Conservation (phyloP, 1,284 basidiomycete genomes). For the Baeospora myosura region DNA sequence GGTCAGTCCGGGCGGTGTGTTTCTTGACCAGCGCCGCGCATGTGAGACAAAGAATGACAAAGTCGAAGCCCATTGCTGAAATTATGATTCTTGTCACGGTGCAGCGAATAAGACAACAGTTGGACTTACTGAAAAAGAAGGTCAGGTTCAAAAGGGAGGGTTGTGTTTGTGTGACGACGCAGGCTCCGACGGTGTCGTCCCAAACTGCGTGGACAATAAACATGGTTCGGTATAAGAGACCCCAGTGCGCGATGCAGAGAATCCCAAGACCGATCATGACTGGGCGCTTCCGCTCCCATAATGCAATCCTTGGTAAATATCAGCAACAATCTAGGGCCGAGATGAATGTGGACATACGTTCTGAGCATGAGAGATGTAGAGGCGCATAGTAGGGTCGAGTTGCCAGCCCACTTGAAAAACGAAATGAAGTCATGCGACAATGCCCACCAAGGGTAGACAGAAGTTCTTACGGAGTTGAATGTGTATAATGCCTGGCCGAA, state of each 20-base stretch:
- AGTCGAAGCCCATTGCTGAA: conserved; percentile 61
- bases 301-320: conserved; percentile 41
- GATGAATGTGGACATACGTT: conserved; percentile 37
- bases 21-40: conserved; percentile 41
- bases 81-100: conserved; percentile 5
- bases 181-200: conserved; percentile 30
- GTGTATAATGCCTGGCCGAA: conserved; percentile 48
- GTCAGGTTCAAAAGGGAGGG: conserved; percentile 51
- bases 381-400: conserved; percentile 55
- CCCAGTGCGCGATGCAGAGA: conserved; percentile 59
- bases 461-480: conserved; percentile 51
- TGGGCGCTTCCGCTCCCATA: conserved; percentile 54
- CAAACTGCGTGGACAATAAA: conserved; percentile 54
- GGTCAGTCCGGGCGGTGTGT: conserved; percentile 42
- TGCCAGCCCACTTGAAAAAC: conserved; percentile 45
- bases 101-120: conserved; percentile 3
- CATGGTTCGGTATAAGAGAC: conserved; percentile 59
- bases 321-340: neutral
- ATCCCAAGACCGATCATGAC: conserved; percentile 43
- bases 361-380: conserved; percentile 65
- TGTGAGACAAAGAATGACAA: conserved; percentile 50
- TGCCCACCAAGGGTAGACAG: neutral
- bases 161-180: conserved; percentile 45
- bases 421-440: neutral
- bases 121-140: conserved; percentile 59